These are phyloP conservation scores for Silene uniflora DNA, from an alignment of 148 eudicot genomes.

Conservation along the genomic window DNA sequence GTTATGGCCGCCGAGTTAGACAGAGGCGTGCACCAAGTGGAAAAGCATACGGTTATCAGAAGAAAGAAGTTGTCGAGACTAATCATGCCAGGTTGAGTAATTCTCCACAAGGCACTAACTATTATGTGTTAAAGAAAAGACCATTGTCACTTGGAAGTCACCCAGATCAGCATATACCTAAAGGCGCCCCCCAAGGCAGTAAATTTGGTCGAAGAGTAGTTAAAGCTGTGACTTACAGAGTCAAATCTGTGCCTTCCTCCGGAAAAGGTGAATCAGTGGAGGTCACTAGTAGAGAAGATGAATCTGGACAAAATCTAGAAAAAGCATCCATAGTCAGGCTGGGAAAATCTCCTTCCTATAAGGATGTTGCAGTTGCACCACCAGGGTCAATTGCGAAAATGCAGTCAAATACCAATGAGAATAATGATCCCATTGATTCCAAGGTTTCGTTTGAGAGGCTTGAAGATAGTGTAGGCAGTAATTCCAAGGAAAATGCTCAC, in stretches of 20 bases:
- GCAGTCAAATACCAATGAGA: slow-evolving; percentile 43
- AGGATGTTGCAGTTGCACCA: slow-evolving; percentile 97
- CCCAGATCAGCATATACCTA: slow-evolving; percentile 55
- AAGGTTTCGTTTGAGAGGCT: slow-evolving; percentile 29
- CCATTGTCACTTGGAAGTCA: slow-evolving; percentile 55
- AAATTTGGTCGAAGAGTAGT: slow-evolving; percentile 80
- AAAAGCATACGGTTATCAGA: slow-evolving; percentile 67
- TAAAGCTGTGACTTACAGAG: slow-evolving; percentile 78
- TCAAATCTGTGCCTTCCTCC: slow-evolving; percentile 71
- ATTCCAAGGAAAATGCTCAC: slow-evolving; percentile 26
- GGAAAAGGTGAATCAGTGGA: slow-evolving; percentile 37
- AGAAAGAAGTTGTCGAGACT: slow-evolving; percentile 60
- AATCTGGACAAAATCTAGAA: slow-evolving; percentile 42
- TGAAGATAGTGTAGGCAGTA: slow-evolving; percentile 29
- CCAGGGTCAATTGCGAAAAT: slow-evolving; percentile 82
- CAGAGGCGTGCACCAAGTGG: slow-evolving; percentile 55
- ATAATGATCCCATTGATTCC: slow-evolving; percentile 30
- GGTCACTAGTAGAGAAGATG: slow-evolving; percentile 40
- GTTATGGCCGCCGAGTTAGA: slow-evolving; percentile 63
- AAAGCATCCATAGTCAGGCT: slow-evolving; percentile 74
- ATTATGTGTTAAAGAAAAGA: slow-evolving; percentile 70
- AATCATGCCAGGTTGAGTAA: slow-evolving; percentile 53
- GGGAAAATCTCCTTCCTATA: slow-evolving; percentile 95
- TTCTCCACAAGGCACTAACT: slow-evolving; percentile 50
- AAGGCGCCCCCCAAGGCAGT: slow-evolving; percentile 41